Evolutionary conservation across 345 rosid genomes (phyloP).

Genomic region (Melastoma malabathricum): DNA sequence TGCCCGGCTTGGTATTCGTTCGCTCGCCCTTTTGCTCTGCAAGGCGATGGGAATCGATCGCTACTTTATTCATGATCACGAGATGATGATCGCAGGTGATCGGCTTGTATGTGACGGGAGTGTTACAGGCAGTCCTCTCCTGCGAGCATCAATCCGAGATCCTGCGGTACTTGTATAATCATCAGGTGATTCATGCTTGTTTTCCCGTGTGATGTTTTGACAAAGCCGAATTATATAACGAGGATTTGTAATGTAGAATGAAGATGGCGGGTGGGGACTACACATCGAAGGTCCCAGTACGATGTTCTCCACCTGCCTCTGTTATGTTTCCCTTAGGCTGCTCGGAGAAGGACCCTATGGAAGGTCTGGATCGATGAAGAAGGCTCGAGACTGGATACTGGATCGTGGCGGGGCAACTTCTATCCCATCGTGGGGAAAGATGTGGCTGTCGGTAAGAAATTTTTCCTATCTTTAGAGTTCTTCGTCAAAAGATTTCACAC

Average conservation of each 20-base stretch:
- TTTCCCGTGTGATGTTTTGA: no score
- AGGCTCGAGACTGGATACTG: slow-evolving; percentile 49
- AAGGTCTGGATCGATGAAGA: slow-evolving; percentile 24
- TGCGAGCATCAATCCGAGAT: slow-evolving; percentile 32
- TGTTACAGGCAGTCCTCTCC: slow-evolving; percentile 15
- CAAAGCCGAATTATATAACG: not conserved
- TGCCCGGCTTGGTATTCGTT: slow-evolving; percentile 41
- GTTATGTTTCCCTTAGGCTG: slow-evolving; percentile 41
- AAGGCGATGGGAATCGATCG: no score
- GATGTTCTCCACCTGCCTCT: slow-evolving; percentile 41
- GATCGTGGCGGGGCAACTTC: slow-evolving; percentile 43
- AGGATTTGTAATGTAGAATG: slow-evolving; percentile 17
- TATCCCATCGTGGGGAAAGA: slow-evolving; percentile 75
- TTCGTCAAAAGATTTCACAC: not conserved
- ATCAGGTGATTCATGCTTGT: slow-evolving; percentile 31
- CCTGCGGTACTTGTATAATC: slow-evolving; percentile 46
- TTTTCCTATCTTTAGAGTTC: not conserved
- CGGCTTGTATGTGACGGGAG: slow-evolving; percentile 34
- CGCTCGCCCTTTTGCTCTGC: no score
- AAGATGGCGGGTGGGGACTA: slow-evolving; percentile 75
- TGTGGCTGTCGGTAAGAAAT: slow-evolving; percentile 48
- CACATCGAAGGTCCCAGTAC: slow-evolving; percentile 55
- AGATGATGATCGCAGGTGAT: slow-evolving; percentile 30
- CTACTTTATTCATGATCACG: not conserved
- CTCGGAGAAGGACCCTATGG: slow-evolving; percentile 30